These are phyloP conservation scores for Verticillium tricorpus DNA, from an alignment of 2,329 filamentous ascomycete species.

Conservation along the genomic window DNA sequence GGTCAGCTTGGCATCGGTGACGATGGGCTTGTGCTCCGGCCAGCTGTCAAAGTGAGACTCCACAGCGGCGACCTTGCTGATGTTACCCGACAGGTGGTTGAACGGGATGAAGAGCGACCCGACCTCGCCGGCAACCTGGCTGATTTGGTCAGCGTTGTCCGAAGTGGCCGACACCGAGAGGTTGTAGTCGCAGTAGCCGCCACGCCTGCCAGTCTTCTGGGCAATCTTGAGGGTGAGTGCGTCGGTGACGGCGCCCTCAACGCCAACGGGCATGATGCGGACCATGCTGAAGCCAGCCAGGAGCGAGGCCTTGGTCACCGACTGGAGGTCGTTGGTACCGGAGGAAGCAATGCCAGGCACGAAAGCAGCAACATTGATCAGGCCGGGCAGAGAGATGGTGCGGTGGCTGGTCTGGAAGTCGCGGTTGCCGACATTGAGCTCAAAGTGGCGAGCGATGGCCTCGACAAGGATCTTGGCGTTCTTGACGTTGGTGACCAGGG, in stretches of 20 bases:
- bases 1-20: conserved; percentile 76
- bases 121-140: conserved; percentile 66
- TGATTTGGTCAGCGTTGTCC: conserved; percentile 70
- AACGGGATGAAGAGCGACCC: conserved; percentile 80
- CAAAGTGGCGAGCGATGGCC: conserved; percentile 84
- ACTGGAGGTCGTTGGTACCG: conserved; percentile 63
- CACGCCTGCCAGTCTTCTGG: conserved; percentile 64
- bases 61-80: conserved; percentile 77
- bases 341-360: conserved; percentile 66
- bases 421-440: conserved; percentile 74
- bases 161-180: conserved; percentile 72
- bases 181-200: conserved; percentile 74
- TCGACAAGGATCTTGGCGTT: conserved; percentile 97
- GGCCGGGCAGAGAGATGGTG: conserved; percentile 66
- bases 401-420: conserved; percentile 91
- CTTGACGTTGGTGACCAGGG: conserved; percentile 97
- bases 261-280: conserved; percentile 70
- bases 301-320: conserved; percentile 68
- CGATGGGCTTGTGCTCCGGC: conserved; percentile 73
- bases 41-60: conserved; percentile 75
- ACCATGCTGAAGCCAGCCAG: conserved; percentile 77
- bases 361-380: conserved; percentile 77
- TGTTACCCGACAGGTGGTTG: conserved; percentile 76
- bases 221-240: conserved; percentile 66
- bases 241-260: conserved; percentile 70